Evolutionary conservation across 2,329 filamentous ascomycete species (phyloP).

Genomic region (Westerdykella sp.): DNA sequence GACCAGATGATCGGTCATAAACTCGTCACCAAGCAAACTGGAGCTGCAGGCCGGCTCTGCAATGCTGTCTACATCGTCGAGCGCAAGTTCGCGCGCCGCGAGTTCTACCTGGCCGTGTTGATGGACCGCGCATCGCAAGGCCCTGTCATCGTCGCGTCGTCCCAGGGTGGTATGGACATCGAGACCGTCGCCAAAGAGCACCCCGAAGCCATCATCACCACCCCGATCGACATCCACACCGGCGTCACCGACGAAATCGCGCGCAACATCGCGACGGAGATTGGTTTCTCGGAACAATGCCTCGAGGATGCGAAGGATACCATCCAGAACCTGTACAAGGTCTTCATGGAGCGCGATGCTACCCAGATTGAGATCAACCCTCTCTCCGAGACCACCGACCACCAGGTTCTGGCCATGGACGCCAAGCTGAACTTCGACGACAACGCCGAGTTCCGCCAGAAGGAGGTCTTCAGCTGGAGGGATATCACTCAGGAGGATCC

Average conservation of each 20-base stretch:
- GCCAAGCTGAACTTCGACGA: constrained; percentile 98
- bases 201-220: constrained; percentile 92
- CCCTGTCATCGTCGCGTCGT: constrained; percentile 95
- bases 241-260: constrained; percentile 96
- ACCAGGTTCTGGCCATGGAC: constrained; percentile 98
- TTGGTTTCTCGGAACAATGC: constrained; percentile 97
- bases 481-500: constrained; percentile 93
- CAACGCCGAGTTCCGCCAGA: constrained; percentile 97
- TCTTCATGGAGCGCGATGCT: constrained; percentile 97
- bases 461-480: constrained; percentile 91
- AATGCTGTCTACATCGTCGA: constrained; percentile 98
- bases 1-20: constrained; percentile 99
- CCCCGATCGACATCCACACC: constrained; percentile 84
- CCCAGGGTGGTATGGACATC: constrained; percentile 98
- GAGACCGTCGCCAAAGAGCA: constrained; percentile 97
- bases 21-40: constrained; percentile 99
- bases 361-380: constrained; percentile 99
- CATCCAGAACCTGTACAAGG: constrained; percentile 98
- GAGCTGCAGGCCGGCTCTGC: constrained; percentile 86
- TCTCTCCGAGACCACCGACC: constrained; percentile 94
- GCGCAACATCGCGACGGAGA: constrained; percentile 77
- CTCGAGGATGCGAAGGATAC: constrained; percentile 91
- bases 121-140: constrained; percentile 92
- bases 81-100: constrained; percentile 97
- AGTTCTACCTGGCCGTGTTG: constrained; percentile 97